These are phyloP conservation scores for Thelonectria discophora DNA, from an alignment of 2,329 filamentous ascomycete species.

Conservation along the genomic window DNA sequence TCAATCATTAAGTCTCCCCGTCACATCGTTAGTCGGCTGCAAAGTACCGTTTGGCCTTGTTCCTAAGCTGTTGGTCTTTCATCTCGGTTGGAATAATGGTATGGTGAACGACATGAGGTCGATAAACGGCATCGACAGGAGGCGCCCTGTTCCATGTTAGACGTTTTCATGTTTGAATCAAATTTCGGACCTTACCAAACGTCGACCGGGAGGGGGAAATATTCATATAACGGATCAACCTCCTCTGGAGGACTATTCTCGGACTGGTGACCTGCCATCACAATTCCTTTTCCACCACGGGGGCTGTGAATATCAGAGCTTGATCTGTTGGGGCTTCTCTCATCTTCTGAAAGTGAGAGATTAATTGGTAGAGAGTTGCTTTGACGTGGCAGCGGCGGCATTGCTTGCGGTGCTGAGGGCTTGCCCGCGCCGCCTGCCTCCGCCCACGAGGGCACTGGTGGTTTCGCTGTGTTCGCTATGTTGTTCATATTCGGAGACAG, in stretches of 20 bases:
- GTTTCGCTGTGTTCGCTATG: conserved; percentile 56
- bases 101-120: conserved; percentile 93
- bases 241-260: conserved; percentile 75
- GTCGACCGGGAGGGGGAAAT: conserved; percentile 89
- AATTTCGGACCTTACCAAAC: conserved; percentile 69
- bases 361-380: conserved; percentile 54
- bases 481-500: conserved; percentile 63
- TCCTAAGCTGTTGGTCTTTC: conserved; percentile 72
- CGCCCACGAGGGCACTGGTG: conserved; percentile 63
- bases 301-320: conserved; percentile 62
- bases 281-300: conserved; percentile 52
- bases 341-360: conserved; percentile 68
- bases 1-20: conserved; percentile 35
- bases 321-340: conserved; percentile 63
- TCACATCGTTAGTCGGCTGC: conserved; percentile 62
- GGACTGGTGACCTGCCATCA: conserved; percentile 47
- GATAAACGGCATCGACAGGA: conserved; percentile 87
- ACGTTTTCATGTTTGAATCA: not conserved
- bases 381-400: conserved; percentile 36
- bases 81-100: conserved; percentile 75
- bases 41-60: conserved; percentile 77
- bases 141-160: conserved; percentile 68
- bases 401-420: conserved; percentile 29
- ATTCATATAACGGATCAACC: conserved; percentile 89
- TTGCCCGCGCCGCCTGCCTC: conserved; percentile 45